Base-by-base conservation (phyloP, 202 grass and related monocot species). In the Zizania palustris region DNA sequence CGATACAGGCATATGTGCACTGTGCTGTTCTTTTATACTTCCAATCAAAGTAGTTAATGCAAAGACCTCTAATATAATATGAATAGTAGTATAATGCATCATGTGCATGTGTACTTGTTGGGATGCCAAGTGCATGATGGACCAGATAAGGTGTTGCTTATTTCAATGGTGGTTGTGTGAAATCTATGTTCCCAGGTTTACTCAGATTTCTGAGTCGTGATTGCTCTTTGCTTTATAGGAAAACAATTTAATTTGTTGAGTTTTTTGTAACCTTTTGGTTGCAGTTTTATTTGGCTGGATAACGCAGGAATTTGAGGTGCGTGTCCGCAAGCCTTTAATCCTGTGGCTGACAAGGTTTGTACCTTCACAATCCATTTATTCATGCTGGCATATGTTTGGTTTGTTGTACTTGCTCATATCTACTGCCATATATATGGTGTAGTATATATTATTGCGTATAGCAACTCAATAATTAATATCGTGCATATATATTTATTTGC, bases 291-390 rank as follows among this genome's bases (percentile, higher is more conserved):
- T 99, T 58, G 93, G 92, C 72, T 99, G 96, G 96, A 96, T 99
- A 80, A 99, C 96, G 44, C 96, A 93, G 82, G 92, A 99, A 77
- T 99, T 99, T 87, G 96, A 99, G 68, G 81, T 99, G 15, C 96
- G 81, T 99, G 15, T 99, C 96, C 79, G 92, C 96, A 12, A 12
- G 72, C 96, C 16, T 99, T 99, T 82, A 87, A 87, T 84, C 92
- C 96, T 71, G 69, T 99, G 53, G 83, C 92, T 8, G 92, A 99
- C 64, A 99, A 96, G 96, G 96, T 98, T 79, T 10, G 76, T 49
- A 67, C 55, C 54, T 64, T 69, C 54, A 57, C n/a, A 75, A 45
- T 28, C 40, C 55, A 9, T 84, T 50, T 18, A 42, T 40, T 76
- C 16, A 43, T 50, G 16, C 15, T 71, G 35, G 45, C 16, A 55